Evolutionary conservation across 2,329 filamentous ascomycete species (phyloP).

Genomic region (Trichoderma afroharzianum): DNA sequence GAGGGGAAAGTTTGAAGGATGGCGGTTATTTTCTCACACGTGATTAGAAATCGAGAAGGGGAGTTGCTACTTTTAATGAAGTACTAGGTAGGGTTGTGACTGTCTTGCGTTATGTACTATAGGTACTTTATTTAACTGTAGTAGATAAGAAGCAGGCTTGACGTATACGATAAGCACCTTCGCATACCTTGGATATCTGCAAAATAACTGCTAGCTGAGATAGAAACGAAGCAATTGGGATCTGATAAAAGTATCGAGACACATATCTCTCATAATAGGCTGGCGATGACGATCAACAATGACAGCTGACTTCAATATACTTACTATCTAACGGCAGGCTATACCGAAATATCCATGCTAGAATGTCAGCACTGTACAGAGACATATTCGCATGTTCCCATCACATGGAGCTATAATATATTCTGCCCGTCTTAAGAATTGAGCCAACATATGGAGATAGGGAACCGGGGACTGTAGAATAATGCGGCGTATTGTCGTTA

Average conservation of each 20-base stretch:
- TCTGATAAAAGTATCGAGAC: neutral
- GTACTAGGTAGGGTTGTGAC: neutral
- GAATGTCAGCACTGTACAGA: neutral
- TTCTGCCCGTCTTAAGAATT: neutral
- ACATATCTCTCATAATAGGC: neutral
- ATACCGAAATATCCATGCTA: neutral
- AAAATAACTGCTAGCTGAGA: neutral
- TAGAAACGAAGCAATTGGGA: neutral
- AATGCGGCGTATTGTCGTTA: neutral
- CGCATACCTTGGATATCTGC: neutral
- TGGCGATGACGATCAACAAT: neutral
- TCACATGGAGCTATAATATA: no score
- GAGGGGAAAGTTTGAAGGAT: neutral
- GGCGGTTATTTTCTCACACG: neutral
- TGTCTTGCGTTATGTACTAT: neutral
- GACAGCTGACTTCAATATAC: neutral
- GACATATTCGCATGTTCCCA: neutral
- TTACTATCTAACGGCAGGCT: neutral
- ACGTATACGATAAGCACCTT: neutral
- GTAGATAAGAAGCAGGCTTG: neutral
- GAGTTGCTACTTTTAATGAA: neutral
- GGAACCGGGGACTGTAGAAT: no score
- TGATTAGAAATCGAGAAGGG: neutral
- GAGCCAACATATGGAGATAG: no score
- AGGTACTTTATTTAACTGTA: neutral